These are phyloP conservation scores for Cucurbita ficifolia DNA, from an alignment of 306 rosid genomes.

Conservation along the genomic window DNA sequence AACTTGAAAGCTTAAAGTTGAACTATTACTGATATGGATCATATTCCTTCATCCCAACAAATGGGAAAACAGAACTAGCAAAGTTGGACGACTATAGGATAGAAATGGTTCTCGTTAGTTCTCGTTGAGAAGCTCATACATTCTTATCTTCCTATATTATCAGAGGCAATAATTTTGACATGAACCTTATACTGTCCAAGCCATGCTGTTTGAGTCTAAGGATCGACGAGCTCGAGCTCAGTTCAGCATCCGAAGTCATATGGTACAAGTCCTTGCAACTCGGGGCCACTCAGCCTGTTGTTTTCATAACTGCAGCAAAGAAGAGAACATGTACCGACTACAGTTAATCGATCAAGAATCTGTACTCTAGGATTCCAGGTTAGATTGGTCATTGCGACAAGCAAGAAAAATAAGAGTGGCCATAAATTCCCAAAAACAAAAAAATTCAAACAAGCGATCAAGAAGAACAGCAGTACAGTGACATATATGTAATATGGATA, in stretches of 20 bases:
- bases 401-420: background rate
- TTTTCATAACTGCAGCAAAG: constrained; percentile 51
- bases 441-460: background rate
- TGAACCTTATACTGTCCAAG: background rate
- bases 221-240: background rate
- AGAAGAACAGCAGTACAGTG: background rate
- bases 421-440: background rate
- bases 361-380: background rate
- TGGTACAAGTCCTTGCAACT: constrained; percentile 73
- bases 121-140: background rate
- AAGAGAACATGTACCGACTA: background rate
- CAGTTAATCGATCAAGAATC: background rate
- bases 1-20: background rate
- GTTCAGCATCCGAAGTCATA: constrained; percentile 83
- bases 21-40: background rate
- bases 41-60: background rate
- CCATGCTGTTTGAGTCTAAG: background rate
- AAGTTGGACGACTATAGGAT: background rate
- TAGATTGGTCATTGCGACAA: background rate
- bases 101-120: background rate
- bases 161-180: background rate
- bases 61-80: background rate
- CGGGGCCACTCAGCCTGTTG: constrained; percentile 70
- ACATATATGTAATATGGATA: background rate
- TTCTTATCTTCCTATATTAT: background rate